Percentiles rank a stretch among this genome's conserved stretches.
Evolutionary conservation across 768 basidiomycete genomes (phyloP).

Genomic region (Russula sp.): DNA sequence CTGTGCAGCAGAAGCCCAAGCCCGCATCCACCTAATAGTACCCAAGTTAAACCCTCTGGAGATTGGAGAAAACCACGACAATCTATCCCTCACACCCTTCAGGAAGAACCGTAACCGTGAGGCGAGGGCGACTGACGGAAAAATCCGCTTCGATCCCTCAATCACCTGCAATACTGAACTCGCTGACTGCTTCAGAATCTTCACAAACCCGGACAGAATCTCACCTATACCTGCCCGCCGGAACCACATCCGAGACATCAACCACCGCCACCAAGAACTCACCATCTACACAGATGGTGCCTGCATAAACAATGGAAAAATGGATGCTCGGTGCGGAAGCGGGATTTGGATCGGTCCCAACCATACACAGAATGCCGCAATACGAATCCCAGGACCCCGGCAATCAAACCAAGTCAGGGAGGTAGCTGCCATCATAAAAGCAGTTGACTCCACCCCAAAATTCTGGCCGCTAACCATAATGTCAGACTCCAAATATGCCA

Average conservation of each 20-base stretch:
- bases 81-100: not conserved
- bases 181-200: not conserved
- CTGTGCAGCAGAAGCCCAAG: not conserved
- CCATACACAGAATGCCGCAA: not conserved
- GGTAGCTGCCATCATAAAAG: not conserved
- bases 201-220: not conserved
- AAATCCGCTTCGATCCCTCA: not conserved
- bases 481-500: not conserved
- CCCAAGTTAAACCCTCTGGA: not conserved
- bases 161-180: not conserved
- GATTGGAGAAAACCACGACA: fast-evolving
- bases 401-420: not conserved
- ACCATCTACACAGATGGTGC: not conserved
- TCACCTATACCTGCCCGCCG: not conserved
- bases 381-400: not conserved
- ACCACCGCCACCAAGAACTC: no score
- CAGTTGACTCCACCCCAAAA: fast-evolving
- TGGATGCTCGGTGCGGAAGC: not conserved
- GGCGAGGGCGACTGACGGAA: not conserved
- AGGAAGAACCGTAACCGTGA: not conserved
- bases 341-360: not conserved
- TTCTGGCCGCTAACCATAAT: not conserved
- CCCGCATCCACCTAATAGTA: not conserved
- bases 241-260: fast-evolving
- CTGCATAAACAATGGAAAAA: not conserved